Conservation (phyloP, 2,329 filamentous ascomycete genomes). For the Mollisiaceae sp. region DNA sequence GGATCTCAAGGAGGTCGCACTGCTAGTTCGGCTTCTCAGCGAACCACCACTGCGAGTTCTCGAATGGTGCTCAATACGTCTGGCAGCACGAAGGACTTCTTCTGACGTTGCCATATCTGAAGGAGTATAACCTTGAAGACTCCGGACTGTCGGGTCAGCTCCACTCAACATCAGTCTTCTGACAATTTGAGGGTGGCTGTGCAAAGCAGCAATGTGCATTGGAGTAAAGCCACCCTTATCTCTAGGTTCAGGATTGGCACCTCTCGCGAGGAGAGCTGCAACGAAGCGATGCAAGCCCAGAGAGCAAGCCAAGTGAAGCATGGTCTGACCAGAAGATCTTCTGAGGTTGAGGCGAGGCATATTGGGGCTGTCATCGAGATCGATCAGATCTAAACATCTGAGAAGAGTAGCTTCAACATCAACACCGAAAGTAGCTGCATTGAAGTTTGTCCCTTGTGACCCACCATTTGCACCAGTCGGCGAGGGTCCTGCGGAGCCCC, state of each 20-base stretch:
- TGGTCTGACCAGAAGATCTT: constrained; percentile 72
- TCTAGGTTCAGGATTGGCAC: constrained; percentile 75
- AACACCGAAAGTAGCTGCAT: constrained; percentile 43
- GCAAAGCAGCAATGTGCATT: constrained; percentile 80
- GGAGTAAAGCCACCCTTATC: constrained; percentile 84
- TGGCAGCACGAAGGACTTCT: constrained; percentile 66
- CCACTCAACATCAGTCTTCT: constrained; percentile 74
- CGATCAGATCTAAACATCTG: constrained; percentile 77
- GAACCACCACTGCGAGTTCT: constrained; percentile 70
- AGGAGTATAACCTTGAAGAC: constrained; percentile 71
- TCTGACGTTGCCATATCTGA: constrained; percentile 72
- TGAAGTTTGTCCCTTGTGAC: constrained; percentile 50
- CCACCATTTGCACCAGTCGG: constrained; percentile 51
- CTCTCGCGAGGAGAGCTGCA: constrained; percentile 75
- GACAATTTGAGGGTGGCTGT: constrained; percentile 77
- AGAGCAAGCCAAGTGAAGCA: constrained; percentile 80
- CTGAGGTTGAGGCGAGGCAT: constrained; percentile 70
- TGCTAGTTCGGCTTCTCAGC: constrained; percentile 65
- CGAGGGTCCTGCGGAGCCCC: constrained; percentile 48
- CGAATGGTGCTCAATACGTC: constrained; percentile 64
- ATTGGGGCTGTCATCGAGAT: constrained; percentile 75
- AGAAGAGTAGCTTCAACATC: constrained; percentile 56
- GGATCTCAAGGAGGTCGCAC: constrained; percentile 69
- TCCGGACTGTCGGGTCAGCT: constrained; percentile 73
- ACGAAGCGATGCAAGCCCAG: constrained; percentile 77